Percentiles rank a stretch among this genome's conserved stretches.
Evolutionary conservation across 106 monocot genomes (phyloP).

Genomic region (Acorus calamus): DNA sequence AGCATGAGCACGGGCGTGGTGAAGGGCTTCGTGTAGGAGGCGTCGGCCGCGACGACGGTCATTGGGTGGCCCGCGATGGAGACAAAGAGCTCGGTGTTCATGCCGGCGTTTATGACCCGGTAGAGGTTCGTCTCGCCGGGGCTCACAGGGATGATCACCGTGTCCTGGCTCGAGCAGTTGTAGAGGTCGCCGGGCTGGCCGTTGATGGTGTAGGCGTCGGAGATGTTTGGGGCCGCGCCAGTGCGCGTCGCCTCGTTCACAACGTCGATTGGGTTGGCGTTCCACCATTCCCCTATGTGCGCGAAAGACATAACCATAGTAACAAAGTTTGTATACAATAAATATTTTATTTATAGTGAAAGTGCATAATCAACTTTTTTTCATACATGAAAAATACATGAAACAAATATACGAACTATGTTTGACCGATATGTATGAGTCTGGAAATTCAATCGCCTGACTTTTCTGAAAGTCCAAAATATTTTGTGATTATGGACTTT

Average conservation of each 20-base stretch:
- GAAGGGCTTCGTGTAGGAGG: constrained; percentile 45
- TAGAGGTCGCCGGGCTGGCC: constrained; percentile 57
- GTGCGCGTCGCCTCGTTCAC: constrained; percentile 24
- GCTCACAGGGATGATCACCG: constrained; percentile 29
- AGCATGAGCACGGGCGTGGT: constrained; percentile 30
- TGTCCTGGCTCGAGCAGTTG: constrained; percentile 38
- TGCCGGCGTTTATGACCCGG: constrained; percentile 38
- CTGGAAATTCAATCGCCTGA: no score
- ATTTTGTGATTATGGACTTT: neutral
- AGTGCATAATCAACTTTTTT: no score
- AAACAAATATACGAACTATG: no score
- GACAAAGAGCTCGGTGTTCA: constrained; percentile 43
- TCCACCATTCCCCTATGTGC: constrained; percentile 52
- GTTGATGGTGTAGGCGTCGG: constrained; percentile 55
- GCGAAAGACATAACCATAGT: no score
- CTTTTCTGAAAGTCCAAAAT: no score
- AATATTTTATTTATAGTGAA: no score
- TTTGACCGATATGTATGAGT: no score
- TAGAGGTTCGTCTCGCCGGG: constrained; percentile 42
- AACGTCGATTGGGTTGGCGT: constrained; percentile 35
- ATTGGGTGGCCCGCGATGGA: constrained; percentile 41
- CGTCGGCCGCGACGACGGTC: constrained; percentile 47
- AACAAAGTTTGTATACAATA: no score
- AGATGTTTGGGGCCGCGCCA: constrained; percentile 40
- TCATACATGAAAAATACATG: no score